Percentiles rank a stretch among this genome's conserved stretches.
These are phyloP conservation scores for Solanum medicagineum DNA, from an alignment of 257 asterid species.

Conservation along the genomic window DNA sequence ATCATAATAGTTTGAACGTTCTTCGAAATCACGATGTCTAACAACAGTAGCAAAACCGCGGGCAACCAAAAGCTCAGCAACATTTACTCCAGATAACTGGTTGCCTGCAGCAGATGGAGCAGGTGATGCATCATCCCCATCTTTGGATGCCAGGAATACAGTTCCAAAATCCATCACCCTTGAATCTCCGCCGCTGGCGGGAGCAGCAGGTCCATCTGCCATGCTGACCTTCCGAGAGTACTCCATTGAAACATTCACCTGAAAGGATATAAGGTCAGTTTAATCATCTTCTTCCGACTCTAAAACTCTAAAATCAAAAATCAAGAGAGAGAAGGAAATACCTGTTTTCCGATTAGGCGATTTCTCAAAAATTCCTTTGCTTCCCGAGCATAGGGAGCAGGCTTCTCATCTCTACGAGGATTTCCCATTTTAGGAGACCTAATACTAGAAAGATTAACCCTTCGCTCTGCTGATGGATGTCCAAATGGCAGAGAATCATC, in stretches of 20 bases:
- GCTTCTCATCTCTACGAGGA: slow-evolving; percentile 88
- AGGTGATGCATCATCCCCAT: slow-evolving; percentile 44
- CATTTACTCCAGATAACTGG: slow-evolving; percentile 51
- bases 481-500: slow-evolving; percentile 91
- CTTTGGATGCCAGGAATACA: slow-evolving; percentile 62
- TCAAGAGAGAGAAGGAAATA: too few relatives aligned
- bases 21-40: slow-evolving; percentile 97
- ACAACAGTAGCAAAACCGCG: slow-evolving; percentile 91
- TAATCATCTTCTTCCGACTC: not conserved
- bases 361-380: slow-evolving; percentile 92
- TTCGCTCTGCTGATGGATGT: slow-evolving; percentile 87
- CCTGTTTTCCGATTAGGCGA: slow-evolving; percentile 85
- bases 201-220: slow-evolving; percentile 58
- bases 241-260: slow-evolving; percentile 97
- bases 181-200: slow-evolving; percentile 42
- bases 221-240: slow-evolving; percentile 74
- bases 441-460: slow-evolving; percentile 92
- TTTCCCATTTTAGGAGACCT: slow-evolving; percentile 91
- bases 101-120: slow-evolving; percentile 35
- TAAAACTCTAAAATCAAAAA: not conserved
- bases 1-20: slow-evolving; percentile 84
- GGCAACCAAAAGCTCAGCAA: slow-evolving; percentile 84
- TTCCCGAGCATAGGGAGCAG: slow-evolving; percentile 95
- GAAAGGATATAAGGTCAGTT: not conserved
- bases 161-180: slow-evolving; percentile 89